Conservation (phyloP, 2,329 filamentous ascomycete genomes). For the Pseudocercospora pini-densiflorae region DNA sequence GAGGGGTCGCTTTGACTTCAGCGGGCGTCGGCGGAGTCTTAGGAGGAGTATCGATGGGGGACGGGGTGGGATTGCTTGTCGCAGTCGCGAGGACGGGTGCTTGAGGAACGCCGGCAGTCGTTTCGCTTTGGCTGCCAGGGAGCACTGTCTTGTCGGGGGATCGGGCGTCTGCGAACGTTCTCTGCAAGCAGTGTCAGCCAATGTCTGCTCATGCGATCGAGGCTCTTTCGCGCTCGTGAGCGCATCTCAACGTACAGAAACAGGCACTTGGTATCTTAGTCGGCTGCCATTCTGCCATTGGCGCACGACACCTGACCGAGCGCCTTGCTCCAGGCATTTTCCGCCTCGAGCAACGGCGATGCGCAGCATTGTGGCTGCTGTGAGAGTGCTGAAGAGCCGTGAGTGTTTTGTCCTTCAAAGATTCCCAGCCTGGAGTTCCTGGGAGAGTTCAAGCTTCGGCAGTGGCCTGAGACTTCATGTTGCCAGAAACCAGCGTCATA, state of each 20-base stretch:
- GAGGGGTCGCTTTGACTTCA: constrained; percentile 26
- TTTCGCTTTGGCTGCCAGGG: constrained; percentile 38
- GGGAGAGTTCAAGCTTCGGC: background rate
- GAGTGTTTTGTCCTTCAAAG: background rate
- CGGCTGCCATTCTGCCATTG: constrained; percentile 24
- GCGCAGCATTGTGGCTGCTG: constrained; percentile 29
- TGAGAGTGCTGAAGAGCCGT: background rate
- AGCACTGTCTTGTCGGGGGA: constrained; percentile 41
- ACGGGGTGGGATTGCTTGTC: constrained; percentile 20
- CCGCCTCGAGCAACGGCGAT: constrained; percentile 29
- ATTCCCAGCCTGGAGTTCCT: background rate
- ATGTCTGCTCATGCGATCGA: background rate
- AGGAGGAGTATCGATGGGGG: constrained; percentile 20
- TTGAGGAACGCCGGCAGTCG: constrained; percentile 38
- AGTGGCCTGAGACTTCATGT: background rate
- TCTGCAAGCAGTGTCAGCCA: constrained; percentile 23
- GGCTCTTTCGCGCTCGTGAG: constrained; percentile 1
- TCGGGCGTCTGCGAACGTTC: constrained; percentile 37
- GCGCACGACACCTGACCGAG: constrained; percentile 18
- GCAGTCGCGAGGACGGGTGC: constrained; percentile 33
- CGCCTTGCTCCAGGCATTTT: constrained; percentile 23
- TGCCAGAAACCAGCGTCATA: too few species aligned
- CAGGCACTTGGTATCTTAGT: constrained; percentile 5
- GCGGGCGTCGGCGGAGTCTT: constrained; percentile 30
- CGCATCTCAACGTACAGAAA: constrained; percentile 1